Evolutionary conservation across 371 early-diverging fungal species (phyloP).

Genomic region (Mycotypha africana): DNA sequence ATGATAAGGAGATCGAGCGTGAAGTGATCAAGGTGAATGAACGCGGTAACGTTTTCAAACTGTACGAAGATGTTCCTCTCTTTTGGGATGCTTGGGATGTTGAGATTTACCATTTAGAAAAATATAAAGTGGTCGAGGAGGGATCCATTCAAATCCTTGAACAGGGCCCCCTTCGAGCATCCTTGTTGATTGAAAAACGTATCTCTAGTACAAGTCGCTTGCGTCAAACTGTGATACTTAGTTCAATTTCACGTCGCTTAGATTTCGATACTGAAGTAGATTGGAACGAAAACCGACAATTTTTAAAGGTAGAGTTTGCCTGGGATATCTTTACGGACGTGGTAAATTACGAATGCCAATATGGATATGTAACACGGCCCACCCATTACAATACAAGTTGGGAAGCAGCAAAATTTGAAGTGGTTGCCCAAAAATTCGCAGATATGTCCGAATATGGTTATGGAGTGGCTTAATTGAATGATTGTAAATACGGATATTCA

Average conservation of each 20-base stretch:
- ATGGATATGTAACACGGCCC: slow-evolving; percentile 81
- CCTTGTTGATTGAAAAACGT: slow-evolving; percentile 57
- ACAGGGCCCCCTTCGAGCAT: slow-evolving; percentile 77
- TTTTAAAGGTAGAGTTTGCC: slow-evolving; percentile 88
- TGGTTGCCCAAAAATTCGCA: slow-evolving; percentile 91
- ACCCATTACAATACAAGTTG: slow-evolving; percentile 91
- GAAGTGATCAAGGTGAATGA: slow-evolving; percentile 67
- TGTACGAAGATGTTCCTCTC: slow-evolving; percentile 73
- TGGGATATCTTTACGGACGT: slow-evolving; percentile 73
- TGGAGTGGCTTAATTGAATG: slow-evolving; percentile 87
- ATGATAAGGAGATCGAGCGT: slow-evolving; percentile 60
- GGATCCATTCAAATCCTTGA: slow-evolving; percentile 57
- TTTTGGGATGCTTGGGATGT: slow-evolving; percentile 56
- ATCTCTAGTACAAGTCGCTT: slow-evolving; percentile 59
- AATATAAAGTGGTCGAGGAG: slow-evolving; percentile 46
- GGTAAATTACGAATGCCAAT: slow-evolving; percentile 91
- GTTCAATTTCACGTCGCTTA: slow-evolving; percentile 63
- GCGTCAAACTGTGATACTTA: slow-evolving; percentile 66
- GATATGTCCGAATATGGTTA: slow-evolving; percentile 89
- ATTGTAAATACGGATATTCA: slow-evolving; percentile 84
- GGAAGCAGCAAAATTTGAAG: slow-evolving; percentile 93
- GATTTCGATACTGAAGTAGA: slow-evolving; percentile 87
- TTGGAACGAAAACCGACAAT: slow-evolving; percentile 88
- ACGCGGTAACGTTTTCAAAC: slow-evolving; percentile 67
- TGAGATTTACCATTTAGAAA: slow-evolving; percentile 88